phyloP scores from a whole-genome alignment of 371 early-diverging fungal species.

The Mortierella sp. region DNA sequence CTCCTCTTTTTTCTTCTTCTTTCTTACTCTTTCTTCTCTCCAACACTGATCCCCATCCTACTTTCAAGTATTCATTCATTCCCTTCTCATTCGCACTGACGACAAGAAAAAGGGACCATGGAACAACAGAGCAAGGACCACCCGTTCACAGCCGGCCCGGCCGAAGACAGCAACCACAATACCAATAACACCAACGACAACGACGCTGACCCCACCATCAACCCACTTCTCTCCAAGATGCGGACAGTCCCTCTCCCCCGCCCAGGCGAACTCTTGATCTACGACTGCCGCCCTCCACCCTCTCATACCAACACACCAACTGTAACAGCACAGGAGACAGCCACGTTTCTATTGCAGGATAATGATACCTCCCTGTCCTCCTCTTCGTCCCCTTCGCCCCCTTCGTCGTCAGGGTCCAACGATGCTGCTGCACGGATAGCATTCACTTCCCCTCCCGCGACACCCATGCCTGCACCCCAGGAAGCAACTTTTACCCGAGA shows the following conservation, averaged over 20 bases:
- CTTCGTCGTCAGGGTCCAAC: conserved; percentile 21
- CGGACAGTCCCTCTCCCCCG: conserved; percentile 39
- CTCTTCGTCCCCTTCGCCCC: neutral
- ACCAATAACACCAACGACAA: neutral
- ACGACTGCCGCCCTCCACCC: conserved; percentile 60
- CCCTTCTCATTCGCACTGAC: neutral
- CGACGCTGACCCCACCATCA: neutral
- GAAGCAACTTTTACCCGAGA: conserved; percentile 16
- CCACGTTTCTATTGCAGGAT: neutral
- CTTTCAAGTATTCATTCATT: neutral
- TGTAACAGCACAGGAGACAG: neutral
- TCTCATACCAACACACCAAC: neutral
- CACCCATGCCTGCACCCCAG: conserved; percentile 24
- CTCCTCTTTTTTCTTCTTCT: neutral
- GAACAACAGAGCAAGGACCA: neutral
- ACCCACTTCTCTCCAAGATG: neutral
- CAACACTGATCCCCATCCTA: neutral
- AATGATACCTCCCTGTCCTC: neutral
- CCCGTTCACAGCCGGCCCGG: neutral
- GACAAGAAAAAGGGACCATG: conserved; percentile 1
- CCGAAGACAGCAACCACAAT: neutral
- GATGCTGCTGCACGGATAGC: neutral
- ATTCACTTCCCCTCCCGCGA: conserved; percentile 30
- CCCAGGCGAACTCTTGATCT: conserved; percentile 64
- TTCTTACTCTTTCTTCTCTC: neutral